A percentile compares a stretch with the other conserved stretches of the same genome.
phyloP scores from a whole-genome alignment of 192 early-diverging fungal genomes.

The Pilobolus umbonatus region DNA sequence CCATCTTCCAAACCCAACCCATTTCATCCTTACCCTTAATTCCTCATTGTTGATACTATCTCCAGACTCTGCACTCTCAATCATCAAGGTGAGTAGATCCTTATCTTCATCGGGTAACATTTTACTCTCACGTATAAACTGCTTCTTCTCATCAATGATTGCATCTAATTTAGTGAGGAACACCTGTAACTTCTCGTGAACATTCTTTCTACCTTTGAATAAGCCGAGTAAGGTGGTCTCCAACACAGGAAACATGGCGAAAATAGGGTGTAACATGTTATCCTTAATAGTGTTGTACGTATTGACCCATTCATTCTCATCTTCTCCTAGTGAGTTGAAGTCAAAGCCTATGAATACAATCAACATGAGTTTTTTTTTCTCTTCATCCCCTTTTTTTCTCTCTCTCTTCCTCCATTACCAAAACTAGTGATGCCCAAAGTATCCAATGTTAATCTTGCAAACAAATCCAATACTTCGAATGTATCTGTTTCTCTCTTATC shows the following conservation, averaged over 20 bases:
- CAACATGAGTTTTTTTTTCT: not conserved
- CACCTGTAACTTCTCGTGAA: not conserved
- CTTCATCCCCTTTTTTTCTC: not conserved
- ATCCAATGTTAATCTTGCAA: slow-evolving; percentile 27
- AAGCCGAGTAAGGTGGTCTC: slow-evolving; percentile 22
- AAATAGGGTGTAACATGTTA: slow-evolving; percentile 41
- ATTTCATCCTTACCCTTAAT: not conserved
- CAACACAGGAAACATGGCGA: slow-evolving; percentile 49
- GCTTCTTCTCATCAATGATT: slow-evolving; percentile 14
- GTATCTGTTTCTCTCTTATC: not conserved
- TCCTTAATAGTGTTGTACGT: slow-evolving; percentile 44
- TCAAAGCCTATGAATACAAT: slow-evolving; percentile 38
- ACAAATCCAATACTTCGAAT: slow-evolving; percentile 9
- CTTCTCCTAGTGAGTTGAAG: slow-evolving; percentile 45
- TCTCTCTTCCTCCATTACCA: slow-evolving; percentile 33
- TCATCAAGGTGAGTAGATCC: slow-evolving; percentile 30
- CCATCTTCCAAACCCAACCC: slow-evolving; percentile 11
- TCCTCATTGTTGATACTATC: not conserved
- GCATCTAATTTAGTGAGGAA: slow-evolving; percentile 8
- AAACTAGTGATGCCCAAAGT: slow-evolving; percentile 27
- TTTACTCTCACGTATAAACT: not conserved
- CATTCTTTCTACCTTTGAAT: slow-evolving; percentile 1
- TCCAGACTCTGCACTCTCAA: slow-evolving; percentile 12
- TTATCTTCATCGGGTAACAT: slow-evolving; percentile 8
- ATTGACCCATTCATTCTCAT: slow-evolving; percentile 35